Conservation (phyloP, 2,329 filamentous ascomycete genomes). For the Chaetomiaceae sp. region DNA sequence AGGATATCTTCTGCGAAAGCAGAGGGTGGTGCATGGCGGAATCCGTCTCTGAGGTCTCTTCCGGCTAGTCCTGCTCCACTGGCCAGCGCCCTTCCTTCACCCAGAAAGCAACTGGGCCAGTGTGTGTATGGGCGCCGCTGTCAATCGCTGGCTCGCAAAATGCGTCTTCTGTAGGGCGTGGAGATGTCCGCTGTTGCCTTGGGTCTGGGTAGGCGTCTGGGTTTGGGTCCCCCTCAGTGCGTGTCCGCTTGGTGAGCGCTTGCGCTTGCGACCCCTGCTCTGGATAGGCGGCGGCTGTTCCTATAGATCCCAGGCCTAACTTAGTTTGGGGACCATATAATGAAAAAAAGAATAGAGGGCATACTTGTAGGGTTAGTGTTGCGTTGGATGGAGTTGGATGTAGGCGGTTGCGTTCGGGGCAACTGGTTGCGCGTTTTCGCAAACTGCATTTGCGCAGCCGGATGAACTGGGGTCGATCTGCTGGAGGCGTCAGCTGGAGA, state of each 20-base stretch:
- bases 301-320: constrained; percentile 6
- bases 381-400: neutral
- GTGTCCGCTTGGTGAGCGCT: constrained; percentile 17
- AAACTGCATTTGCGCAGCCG: constrained; percentile 15
- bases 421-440: constrained; percentile 12
- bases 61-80: constrained; percentile 32
- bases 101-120: constrained; percentile 18
- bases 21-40: constrained; percentile 3
- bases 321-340: constrained; percentile 16
- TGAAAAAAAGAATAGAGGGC: constrained; percentile 3
- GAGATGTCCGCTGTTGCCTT: constrained; percentile 15
- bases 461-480: neutral
- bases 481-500: neutral
- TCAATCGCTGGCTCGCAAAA: constrained; percentile 16
- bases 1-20: constrained; percentile 13
- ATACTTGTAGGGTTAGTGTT: constrained; percentile 6
- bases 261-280: constrained; percentile 18
- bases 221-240: constrained; percentile 6
- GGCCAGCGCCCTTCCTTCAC: constrained; percentile 19
- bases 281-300: constrained; percentile 11
- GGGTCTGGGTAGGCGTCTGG: constrained; percentile 12
- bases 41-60: constrained; percentile 29
- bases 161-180: constrained; percentile 13
- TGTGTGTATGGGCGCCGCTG: constrained; percentile 14
- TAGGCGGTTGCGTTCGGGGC: neutral